A percentile compares a stretch with the other conserved stretches of the same genome.
phyloP scores from a whole-genome alignment of 2,329 filamentous ascomycete species.

The Epicoccum sorghinum region DNA sequence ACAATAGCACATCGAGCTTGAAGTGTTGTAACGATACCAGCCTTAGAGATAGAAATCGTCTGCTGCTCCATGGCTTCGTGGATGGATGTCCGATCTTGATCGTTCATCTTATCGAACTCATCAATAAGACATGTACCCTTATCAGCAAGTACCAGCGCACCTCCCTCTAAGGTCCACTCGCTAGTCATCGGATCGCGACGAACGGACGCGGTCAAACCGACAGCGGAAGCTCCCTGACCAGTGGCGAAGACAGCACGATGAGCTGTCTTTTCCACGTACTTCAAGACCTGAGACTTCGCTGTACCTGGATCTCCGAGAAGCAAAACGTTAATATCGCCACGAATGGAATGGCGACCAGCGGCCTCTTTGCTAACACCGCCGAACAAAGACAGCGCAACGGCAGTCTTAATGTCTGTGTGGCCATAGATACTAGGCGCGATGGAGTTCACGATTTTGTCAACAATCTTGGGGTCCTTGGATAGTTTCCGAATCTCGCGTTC shows the following conservation, averaged over 20 bases:
- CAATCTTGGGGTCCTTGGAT: slow-evolving; percentile 86
- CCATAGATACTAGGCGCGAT: slow-evolving; percentile 98
- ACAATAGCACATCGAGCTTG: slow-evolving; percentile 96
- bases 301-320: slow-evolving; percentile 96
- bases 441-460: slow-evolving; percentile 90
- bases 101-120: slow-evolving; percentile 99
- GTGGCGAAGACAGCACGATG: slow-evolving; percentile 97
- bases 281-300: slow-evolving; percentile 95
- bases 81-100: slow-evolving; percentile 96
- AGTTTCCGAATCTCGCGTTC: slow-evolving; percentile 87
- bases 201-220: slow-evolving; percentile 96
- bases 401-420: slow-evolving; percentile 95
- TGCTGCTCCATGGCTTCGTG: slow-evolving; percentile 99
- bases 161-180: slow-evolving; percentile 97
- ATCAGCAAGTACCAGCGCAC: slow-evolving; percentile 92
- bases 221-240: slow-evolving; percentile 93
- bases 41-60: slow-evolving; percentile 98
- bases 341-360: slow-evolving; percentile 86
- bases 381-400: slow-evolving; percentile 90
- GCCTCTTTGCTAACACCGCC: slow-evolving; percentile 91
- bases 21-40: slow-evolving; percentile 95
- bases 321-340: slow-evolving; percentile 97
- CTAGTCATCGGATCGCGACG: slow-evolving; percentile 92
- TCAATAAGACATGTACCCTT: slow-evolving; percentile 95
- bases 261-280: slow-evolving; percentile 97